Base-by-base conservation (phyloP, 2,329 filamentous ascomycete species). In the Claviceps pazoutovae region DNA sequence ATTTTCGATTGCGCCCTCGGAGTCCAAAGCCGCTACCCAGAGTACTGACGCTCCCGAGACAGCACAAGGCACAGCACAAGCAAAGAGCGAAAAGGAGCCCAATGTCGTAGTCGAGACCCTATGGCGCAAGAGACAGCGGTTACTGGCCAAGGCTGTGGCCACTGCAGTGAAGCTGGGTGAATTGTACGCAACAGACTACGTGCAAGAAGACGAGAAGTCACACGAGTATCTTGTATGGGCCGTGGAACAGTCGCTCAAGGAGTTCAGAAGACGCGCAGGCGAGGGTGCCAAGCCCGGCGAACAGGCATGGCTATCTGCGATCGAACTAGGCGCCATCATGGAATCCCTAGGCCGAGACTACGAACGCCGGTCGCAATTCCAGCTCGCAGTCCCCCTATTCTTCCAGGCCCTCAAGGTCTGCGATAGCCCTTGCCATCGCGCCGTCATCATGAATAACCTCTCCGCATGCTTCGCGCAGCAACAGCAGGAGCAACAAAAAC, bases 371-470 rank as follows among this genome's bases (percentile, higher is more conserved):
- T 79, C 83, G 45, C 80, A 86, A 59, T 84, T 88, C 61, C 86
- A 91, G 58, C 80, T 96, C 2, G 85, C 90, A 5, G 78, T 90
- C 21, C 89, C 90, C 3, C 74, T 96, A 34, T 95, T 90, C 64
- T 80, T 96, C 60, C 88, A 94, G 62, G 88, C 90, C 5, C 73
- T 95, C 37, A 76, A 82, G 17, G 68, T 93, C 46, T 83, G 64
- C 75, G 80, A 68, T 21, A 69, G 71, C 26, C 76, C 74, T 34
- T 96, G 90, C 64, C 89, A 95, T 64, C 82, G 84, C 49, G 84
- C 88, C 30, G 75, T 90, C 14, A 73, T 96, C 62, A 94, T 91
- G 86, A 90, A 89, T 71, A 91, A 91, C 64, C 75, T 91, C 54
- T 79, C 86, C 7, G 81, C 79, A 38, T 82, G 80, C 46, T 80